Percentiles rank a stretch among this genome's conserved stretches.
Conservation (phyloP, 2,329 filamentous ascomycete species). For the Hymenoscyphus fructigenus region DNA sequence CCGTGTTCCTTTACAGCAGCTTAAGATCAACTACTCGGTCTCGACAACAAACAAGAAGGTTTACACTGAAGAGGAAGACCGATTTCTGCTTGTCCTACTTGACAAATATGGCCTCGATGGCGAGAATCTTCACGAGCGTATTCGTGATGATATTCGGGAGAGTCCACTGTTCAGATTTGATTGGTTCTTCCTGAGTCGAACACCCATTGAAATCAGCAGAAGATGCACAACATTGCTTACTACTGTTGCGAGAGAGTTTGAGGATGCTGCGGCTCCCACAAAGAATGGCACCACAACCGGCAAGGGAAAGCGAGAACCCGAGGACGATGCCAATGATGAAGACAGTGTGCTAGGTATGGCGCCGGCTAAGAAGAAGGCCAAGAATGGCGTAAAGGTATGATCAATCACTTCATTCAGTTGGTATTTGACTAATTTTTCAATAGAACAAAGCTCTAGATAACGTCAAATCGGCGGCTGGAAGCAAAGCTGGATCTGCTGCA, state of each 20-base stretch:
- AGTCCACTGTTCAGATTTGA: conserved; percentile 95
- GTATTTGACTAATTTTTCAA: conserved; percentile 17
- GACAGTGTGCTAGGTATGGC: conserved; percentile 75
- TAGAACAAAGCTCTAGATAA: conserved; percentile 94
- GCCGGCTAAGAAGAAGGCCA: conserved; percentile 92
- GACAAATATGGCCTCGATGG: conserved; percentile 91
- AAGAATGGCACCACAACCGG: conserved; percentile 56
- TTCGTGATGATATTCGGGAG: conserved; percentile 95
- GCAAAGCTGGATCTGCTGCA: conserved; percentile 72
- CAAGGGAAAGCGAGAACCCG: conserved; percentile 70
- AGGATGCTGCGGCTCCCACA: conserved; percentile 54
- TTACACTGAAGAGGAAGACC: conserved; percentile 96
- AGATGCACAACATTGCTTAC: conserved; percentile 92
- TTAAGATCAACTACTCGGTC: conserved; percentile 98
- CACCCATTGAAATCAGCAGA: conserved; percentile 86
- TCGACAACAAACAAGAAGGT: conserved; percentile 99
- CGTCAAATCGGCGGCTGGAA: conserved; percentile 69
- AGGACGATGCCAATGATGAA: conserved; percentile 83
- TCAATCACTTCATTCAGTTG: conserved; percentile 12
- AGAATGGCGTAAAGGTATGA: conserved; percentile 73
- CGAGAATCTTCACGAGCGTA: conserved; percentile 86
- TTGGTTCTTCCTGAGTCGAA: conserved; percentile 98
- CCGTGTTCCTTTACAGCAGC: conserved; percentile 93
- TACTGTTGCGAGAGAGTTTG: conserved; percentile 92
- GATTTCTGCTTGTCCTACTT: conserved; percentile 89